Evolutionary conservation across 257 asterid species (phyloP).

Genomic region (Solanum medicagineum): DNA sequence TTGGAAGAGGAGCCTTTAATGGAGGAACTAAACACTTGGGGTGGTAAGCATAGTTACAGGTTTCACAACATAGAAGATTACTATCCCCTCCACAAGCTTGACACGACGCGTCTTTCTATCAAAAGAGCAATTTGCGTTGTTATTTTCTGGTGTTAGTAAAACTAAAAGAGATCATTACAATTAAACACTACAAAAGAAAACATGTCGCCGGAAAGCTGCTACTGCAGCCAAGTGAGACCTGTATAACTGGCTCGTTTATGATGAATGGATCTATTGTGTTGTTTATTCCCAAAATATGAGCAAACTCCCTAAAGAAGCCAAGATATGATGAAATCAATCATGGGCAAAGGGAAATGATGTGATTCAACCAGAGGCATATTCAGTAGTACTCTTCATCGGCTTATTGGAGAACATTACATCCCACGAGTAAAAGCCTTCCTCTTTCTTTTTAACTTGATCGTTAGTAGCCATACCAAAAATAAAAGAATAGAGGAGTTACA

Average conservation of each 20-base stretch:
- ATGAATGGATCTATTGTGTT: not conserved
- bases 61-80: constrained; percentile 62
- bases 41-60: constrained; percentile 75
- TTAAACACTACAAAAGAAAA: not conserved
- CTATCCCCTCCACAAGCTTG: constrained; percentile 64
- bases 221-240: not conserved
- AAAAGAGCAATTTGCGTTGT: not conserved
- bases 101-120: constrained; percentile 66
- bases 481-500: not conserved
- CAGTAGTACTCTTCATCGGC: not conserved
- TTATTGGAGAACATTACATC: not conserved
- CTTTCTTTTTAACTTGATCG: not conserved
- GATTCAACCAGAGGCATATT: not conserved
- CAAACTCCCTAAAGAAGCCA: not conserved
- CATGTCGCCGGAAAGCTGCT: not conserved
- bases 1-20: constrained; percentile 50
- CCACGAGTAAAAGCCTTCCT: not conserved
- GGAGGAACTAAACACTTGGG: constrained; percentile 72
- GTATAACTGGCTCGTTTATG: not conserved
- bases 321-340: not conserved
- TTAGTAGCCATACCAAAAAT: not conserved
- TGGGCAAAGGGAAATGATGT: not conserved
- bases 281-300: not conserved
- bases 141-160: not conserved
- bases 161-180: not conserved